These are phyloP conservation scores for Magnaporthiopsis rhizophila DNA, from an alignment of 2,329 filamentous ascomycete genomes.

Conservation along the genomic window DNA sequence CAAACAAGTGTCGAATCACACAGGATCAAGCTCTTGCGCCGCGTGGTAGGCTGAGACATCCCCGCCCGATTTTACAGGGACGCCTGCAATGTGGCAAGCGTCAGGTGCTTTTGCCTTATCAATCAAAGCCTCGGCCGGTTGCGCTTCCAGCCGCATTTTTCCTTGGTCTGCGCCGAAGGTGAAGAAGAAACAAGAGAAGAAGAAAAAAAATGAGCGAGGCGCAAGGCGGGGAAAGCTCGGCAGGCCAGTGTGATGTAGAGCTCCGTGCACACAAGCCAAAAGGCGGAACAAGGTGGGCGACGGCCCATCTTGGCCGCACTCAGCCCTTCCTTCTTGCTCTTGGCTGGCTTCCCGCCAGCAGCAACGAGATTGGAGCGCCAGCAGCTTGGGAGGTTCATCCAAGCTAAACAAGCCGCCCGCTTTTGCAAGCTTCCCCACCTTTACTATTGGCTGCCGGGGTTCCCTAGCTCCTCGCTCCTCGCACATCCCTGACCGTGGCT, in stretches of 20 bases:
- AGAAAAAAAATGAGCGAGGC: neutral
- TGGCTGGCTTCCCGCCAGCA: neutral
- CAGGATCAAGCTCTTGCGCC: neutral
- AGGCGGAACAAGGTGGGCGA: too few species aligned
- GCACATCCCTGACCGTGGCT: neutral
- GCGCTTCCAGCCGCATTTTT: neutral
- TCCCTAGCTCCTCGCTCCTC: neutral
- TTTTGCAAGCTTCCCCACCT: neutral
- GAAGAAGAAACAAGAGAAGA: neutral
- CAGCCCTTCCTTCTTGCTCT: neutral
- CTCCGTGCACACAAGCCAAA: too few species aligned
- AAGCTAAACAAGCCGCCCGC: neutral
- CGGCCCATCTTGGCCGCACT: neutral
- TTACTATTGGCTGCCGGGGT: neutral
- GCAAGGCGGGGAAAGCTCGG: neutral
- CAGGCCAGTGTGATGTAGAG: too few species aligned
- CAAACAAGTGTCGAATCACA: neutral
- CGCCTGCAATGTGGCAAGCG: neutral
- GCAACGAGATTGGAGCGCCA: neutral
- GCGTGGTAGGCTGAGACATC: neutral
- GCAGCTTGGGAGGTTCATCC: too few species aligned
- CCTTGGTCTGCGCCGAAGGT: neutral
- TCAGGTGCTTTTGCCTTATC: neutral
- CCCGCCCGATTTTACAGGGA: neutral
- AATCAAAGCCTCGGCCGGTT: neutral